A percentile compares a stretch with the other conserved stretches of the same genome.
phyloP scores from a whole-genome alignment of 805 yeast genomes.

The Zygosaccharomyces rouxii region DNA sequence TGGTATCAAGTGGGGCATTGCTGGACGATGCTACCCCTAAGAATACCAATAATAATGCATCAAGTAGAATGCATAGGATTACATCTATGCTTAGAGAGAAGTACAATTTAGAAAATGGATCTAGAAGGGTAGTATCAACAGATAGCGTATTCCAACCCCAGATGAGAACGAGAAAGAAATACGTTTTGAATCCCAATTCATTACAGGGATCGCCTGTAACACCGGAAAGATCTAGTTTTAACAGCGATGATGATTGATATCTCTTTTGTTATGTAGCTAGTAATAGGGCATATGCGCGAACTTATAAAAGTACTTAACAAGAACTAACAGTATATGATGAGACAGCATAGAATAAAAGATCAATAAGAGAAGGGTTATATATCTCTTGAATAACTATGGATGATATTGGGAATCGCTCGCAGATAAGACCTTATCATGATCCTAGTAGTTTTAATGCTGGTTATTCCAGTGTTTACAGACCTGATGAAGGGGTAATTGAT shows the following conservation, averaged over 20 bases:
- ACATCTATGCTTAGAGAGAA: slow-evolving; percentile 5
- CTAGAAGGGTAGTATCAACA: slow-evolving; percentile 4
- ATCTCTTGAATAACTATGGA: slow-evolving; percentile 8
- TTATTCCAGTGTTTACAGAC: slow-evolving; percentile 54
- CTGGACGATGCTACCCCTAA: slow-evolving; percentile 3
- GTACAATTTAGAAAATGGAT: slow-evolving; percentile 3
- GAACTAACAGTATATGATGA: background rate
- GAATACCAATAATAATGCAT: background rate
- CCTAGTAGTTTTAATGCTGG: slow-evolving; percentile 64
- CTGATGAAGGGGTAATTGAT: slow-evolving; percentile 60
- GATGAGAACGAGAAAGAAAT: background rate
- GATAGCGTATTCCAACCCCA: slow-evolving; percentile 1
- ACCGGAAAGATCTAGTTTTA: background rate
- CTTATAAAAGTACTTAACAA: background rate
- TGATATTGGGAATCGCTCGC: slow-evolving; percentile 14
- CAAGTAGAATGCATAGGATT: slow-evolving; percentile 4
- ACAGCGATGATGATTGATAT: slow-evolving; percentile 3
- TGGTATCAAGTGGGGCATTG: slow-evolving; percentile 4
- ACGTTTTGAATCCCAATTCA: background rate
- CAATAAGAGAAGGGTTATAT: no score
- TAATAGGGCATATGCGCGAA: slow-evolving; percentile 1
- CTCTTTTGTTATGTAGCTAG: slow-evolving; percentile 4
- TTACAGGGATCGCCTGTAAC: slow-evolving; percentile 1
- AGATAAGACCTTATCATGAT: slow-evolving; percentile 65
- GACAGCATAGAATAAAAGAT: background rate